Percentiles rank a stretch among this genome's conserved stretches.
These are phyloP conservation scores for Hyphodiscus sp. DNA, from an alignment of 2,329 filamentous ascomycete genomes.

Conservation along the genomic window DNA sequence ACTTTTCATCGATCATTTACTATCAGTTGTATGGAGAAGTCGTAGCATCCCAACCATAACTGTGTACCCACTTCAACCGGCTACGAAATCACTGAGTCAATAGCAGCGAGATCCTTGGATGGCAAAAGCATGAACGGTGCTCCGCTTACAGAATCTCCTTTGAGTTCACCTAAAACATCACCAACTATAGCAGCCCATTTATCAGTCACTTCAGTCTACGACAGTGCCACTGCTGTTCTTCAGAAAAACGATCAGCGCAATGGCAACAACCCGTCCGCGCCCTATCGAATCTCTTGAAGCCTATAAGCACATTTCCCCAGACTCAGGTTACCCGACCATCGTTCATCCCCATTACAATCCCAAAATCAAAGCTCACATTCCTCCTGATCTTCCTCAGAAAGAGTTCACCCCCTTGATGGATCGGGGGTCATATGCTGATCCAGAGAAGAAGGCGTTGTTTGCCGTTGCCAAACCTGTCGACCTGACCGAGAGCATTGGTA, in stretches of 20 bases:
- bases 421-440: slow-evolving; percentile 38
- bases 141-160: no score
- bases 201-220: neutral
- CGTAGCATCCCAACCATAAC: no score
- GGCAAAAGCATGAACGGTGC: no score
- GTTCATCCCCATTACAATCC: slow-evolving; percentile 20
- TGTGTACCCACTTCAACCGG: no score
- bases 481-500: neutral
- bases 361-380: slow-evolving; percentile 10
- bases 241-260: neutral
- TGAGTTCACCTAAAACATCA: no score
- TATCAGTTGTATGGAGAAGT: no score
- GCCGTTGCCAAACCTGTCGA: slow-evolving; percentile 30
- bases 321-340: slow-evolving; percentile 17
- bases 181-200: neutral
- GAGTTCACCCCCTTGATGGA: slow-evolving; percentile 27
- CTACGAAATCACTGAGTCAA: no score
- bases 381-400: slow-evolving; percentile 12
- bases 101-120: no score
- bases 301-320: slow-evolving; percentile 21
- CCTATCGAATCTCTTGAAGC: slow-evolving; percentile 17
- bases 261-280: slow-evolving; percentile 14
- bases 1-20: no score
- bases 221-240: neutral
- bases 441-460: slow-evolving; percentile 38